Evolutionary conservation across 2,329 filamentous ascomycete species (phyloP).

Genomic region (Fusarium brevicatenulatum): DNA sequence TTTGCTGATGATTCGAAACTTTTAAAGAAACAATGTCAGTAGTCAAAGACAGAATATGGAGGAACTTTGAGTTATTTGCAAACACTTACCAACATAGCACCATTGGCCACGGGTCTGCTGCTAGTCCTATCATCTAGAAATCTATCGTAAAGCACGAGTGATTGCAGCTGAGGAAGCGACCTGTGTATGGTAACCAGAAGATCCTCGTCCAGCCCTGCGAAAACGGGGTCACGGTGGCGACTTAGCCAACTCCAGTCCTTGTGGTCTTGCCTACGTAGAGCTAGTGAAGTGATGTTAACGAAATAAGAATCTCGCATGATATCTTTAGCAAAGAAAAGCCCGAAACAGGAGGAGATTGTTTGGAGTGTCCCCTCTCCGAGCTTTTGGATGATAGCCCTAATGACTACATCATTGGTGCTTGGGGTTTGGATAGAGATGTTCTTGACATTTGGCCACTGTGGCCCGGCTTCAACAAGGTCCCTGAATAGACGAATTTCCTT

Average conservation of each 20-base stretch:
- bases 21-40: no score
- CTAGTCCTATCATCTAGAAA: background rate
- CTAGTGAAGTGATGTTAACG: background rate
- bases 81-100: background rate
- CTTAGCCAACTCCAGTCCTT: no score
- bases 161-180: background rate
- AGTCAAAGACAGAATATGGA: background rate
- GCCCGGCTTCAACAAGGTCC: background rate
- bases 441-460: background rate
- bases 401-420: no score
- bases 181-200: fast-evolving
- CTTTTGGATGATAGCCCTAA: background rate
- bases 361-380: background rate
- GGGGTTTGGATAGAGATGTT: background rate
- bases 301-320: background rate
- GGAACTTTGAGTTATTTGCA: no score
- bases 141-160: background rate
- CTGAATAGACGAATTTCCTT: background rate
- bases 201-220: no score
- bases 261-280: no score
- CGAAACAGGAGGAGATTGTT: background rate
- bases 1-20: no score
- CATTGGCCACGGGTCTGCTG: background rate
- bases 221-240: fast-evolving
- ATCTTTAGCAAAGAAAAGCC: fast-evolving